Conservation (phyloP, 1,139 yeast genomes). For the Lodderomyces oxycetoniae region DNA sequence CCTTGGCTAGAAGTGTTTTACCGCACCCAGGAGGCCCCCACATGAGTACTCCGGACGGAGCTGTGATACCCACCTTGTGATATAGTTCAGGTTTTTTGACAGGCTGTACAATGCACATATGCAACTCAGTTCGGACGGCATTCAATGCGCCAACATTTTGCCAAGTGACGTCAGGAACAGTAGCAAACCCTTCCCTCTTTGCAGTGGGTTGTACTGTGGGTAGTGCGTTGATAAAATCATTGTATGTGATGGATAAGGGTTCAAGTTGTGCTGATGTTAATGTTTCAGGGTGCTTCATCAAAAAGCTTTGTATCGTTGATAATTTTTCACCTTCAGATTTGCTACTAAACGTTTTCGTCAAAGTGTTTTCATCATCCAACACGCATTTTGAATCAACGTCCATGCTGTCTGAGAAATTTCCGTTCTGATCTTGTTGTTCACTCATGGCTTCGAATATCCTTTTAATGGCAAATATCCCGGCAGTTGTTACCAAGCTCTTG, state of each 20-base stretch:
- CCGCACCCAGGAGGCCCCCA: constrained; percentile 99
- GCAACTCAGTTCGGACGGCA: constrained; percentile 78
- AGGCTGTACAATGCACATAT: constrained; percentile 97
- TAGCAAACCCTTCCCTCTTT: constrained; percentile 97
- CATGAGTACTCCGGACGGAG: constrained; percentile 93
- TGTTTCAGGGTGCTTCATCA: constrained; percentile 73
- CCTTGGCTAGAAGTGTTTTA: constrained; percentile 90
- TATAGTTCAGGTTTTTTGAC: constrained; percentile 89
- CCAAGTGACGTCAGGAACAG: constrained; percentile 98
- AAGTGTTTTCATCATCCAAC: constrained; percentile 4
- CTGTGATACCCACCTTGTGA: constrained; percentile 86
- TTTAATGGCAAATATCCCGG: constrained; percentile 92
- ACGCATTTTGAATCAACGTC: constrained; percentile 33
- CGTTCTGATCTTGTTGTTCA: constrained; percentile 29
- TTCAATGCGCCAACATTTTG: constrained; percentile 86
- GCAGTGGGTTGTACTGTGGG: constrained; percentile 97
- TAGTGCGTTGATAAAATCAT: constrained; percentile 77
- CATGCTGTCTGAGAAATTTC: constrained; percentile 26
- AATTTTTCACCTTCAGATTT: constrained; percentile 39
- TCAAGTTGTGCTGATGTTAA: constrained; percentile 68
- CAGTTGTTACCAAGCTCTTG: constrained; percentile 89
- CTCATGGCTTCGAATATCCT: constrained; percentile 63
- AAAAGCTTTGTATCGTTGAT: constrained; percentile 70
- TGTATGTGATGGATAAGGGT: constrained; percentile 68
- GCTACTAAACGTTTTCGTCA: constrained; percentile 21